Evolutionary conservation across 1,139 yeast genomes (phyloP).

Genomic region (Debaryomyces psychrophilus): DNA sequence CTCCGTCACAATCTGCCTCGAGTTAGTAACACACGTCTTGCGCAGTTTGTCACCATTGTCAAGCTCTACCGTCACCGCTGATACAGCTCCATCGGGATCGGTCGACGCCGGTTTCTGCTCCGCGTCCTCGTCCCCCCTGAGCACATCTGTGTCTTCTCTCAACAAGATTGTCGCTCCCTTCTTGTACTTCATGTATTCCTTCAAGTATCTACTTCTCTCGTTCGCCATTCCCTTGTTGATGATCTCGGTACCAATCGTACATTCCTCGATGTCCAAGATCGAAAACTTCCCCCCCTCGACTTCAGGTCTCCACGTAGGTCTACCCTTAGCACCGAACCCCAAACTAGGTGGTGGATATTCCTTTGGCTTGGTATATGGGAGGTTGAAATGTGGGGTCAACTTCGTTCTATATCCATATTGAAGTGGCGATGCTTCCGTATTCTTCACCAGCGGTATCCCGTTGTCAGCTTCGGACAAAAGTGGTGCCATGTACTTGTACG

Average conservation of each 20-base stretch:
- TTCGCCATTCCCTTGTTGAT: slow-evolving; percentile 74
- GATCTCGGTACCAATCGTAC: slow-evolving; percentile 82
- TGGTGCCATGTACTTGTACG: slow-evolving; percentile 76
- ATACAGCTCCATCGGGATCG: slow-evolving; percentile 38
- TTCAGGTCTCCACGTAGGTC: slow-evolving; percentile 63
- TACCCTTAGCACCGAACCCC: slow-evolving; percentile 88
- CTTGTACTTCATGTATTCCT: slow-evolving; percentile 58
- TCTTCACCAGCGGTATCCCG: slow-evolving; percentile 59
- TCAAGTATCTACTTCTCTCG: slow-evolving; percentile 60
- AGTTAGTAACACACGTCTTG: slow-evolving; percentile 65
- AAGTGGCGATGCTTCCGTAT: slow-evolving; percentile 80
- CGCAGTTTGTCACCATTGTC: slow-evolving; percentile 26
- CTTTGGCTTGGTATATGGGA: slow-evolving; percentile 59
- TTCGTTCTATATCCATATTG: slow-evolving; percentile 83
- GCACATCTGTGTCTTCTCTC: slow-evolving; percentile 69
- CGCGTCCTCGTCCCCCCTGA: slow-evolving; percentile 28
- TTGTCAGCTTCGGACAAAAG: slow-evolving; percentile 33
- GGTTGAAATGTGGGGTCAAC: slow-evolving; percentile 92
- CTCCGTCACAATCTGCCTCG: slow-evolving; percentile 81
- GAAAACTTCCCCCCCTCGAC: slow-evolving; percentile 54
- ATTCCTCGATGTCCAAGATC: slow-evolving; percentile 88
- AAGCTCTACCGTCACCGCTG: slow-evolving; percentile 25
- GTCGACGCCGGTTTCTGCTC: slow-evolving; percentile 44
- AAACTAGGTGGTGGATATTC: slow-evolving; percentile 62
- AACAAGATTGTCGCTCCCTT: slow-evolving; percentile 87